Evolutionary conservation across 2,329 filamentous ascomycete species (phyloP).

Genomic region (Stemphylium beticola): DNA sequence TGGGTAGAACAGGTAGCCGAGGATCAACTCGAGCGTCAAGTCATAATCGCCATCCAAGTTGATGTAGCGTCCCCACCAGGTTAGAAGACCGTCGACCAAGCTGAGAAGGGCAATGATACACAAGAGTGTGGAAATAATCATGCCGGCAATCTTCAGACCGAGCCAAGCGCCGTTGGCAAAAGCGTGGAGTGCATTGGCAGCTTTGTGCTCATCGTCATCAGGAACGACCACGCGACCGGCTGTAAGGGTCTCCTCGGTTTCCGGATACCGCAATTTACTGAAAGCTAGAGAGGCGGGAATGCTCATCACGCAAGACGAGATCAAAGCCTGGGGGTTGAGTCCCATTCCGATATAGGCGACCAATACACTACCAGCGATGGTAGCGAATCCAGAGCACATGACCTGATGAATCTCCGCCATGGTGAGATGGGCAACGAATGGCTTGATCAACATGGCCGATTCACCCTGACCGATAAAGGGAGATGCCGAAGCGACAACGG

Average conservation of each 20-base stretch:
- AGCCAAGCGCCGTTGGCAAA: slow-evolving; percentile 86
- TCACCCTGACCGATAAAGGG: slow-evolving; percentile 95
- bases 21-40: slow-evolving; percentile 76
- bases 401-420: slow-evolving; percentile 88
- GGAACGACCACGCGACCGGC: slow-evolving; percentile 81
- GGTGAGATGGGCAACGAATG: slow-evolving; percentile 85
- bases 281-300: slow-evolving; percentile 90
- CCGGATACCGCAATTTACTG: slow-evolving; percentile 88
- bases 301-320: slow-evolving; percentile 94
- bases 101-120: slow-evolving; percentile 81
- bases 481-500: slow-evolving; percentile 90
- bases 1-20: slow-evolving; percentile 80
- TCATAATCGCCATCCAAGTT: slow-evolving; percentile 70
- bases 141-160: slow-evolving; percentile 84
- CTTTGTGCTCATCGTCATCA: slow-evolving; percentile 75
- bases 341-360: slow-evolving; percentile 86
- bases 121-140: slow-evolving; percentile 79
- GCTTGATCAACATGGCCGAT: slow-evolving; percentile 88
- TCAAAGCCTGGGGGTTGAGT: slow-evolving; percentile 81
- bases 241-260: slow-evolving; percentile 84
- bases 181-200: slow-evolving; percentile 82
- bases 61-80: slow-evolving; percentile 83
- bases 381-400: slow-evolving; percentile 91
- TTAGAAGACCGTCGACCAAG: slow-evolving; percentile 76
- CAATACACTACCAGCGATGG: slow-evolving; percentile 86